Evolutionary conservation across 192 early-diverging fungal species (phyloP).

Genomic region (Rhizoclosmatium sp.): DNA sequence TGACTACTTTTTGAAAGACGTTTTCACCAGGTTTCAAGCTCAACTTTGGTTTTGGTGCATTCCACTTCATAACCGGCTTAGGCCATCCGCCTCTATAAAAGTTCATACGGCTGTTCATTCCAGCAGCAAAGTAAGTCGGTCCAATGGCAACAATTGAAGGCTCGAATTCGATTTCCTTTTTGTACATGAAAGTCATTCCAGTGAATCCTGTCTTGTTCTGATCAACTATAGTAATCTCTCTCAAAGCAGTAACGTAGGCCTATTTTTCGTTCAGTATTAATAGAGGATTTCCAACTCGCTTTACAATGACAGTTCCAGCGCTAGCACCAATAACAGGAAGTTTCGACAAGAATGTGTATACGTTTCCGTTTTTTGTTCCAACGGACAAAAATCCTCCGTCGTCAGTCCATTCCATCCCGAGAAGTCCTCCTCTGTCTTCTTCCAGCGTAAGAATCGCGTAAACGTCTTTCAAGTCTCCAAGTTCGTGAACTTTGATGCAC

Average conservation of each 20-base stretch:
- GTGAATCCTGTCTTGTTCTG: slow-evolving; percentile 32
- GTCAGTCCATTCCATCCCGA: slow-evolving; percentile 52
- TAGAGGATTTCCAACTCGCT: not conserved
- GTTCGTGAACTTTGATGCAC: slow-evolving; percentile 58
- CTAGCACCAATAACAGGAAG: slow-evolving; percentile 49
- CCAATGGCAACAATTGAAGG: slow-evolving; percentile 49
- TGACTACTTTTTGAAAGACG: slow-evolving; percentile 30
- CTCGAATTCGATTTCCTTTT: slow-evolving; percentile 48
- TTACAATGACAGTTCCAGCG: slow-evolving; percentile 45
- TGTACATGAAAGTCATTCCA: slow-evolving; percentile 31
- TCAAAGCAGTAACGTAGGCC: slow-evolving; percentile 45
- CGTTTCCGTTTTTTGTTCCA: slow-evolving; percentile 49
- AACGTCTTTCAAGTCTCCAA: slow-evolving; percentile 58
- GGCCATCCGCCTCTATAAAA: slow-evolving; percentile 36
- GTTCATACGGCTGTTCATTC: slow-evolving; percentile 22
- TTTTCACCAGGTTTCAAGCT: slow-evolving; percentile 29
- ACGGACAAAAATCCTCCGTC: slow-evolving; percentile 60
- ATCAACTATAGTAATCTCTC: slow-evolving; percentile 50
- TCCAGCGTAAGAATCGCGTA: slow-evolving; percentile 58
- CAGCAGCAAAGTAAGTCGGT: slow-evolving; percentile 34
- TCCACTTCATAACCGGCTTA: slow-evolving; percentile 19
- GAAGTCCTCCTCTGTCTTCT: slow-evolving; percentile 49
- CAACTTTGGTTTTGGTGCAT: slow-evolving; percentile 27
- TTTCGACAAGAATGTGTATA: slow-evolving; percentile 52
- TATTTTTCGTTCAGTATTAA: not conserved